A percentile compares a stretch with the other conserved stretches of the same genome.
phyloP scores from a whole-genome alignment of 768 basidiomycete genomes.

The Pleurotus sapidus region DNA sequence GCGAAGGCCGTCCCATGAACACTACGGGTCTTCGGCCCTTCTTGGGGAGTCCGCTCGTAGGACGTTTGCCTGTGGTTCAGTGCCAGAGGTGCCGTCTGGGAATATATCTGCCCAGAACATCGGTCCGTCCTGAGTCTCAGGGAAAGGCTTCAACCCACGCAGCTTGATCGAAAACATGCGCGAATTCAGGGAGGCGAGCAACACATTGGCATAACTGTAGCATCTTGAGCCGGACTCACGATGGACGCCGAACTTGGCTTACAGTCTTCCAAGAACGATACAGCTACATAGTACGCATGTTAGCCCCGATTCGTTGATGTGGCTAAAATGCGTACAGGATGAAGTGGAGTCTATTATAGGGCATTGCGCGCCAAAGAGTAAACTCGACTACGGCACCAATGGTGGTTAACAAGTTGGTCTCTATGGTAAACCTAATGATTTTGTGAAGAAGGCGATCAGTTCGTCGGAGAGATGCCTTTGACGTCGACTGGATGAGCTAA shows the following conservation, averaged over 20 bases:
- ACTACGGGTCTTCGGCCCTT: too few relatives aligned
- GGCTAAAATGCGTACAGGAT: not conserved
- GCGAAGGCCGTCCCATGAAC: too few relatives aligned
- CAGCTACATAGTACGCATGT: not conserved
- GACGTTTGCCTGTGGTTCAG: too few relatives aligned
- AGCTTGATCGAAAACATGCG: not conserved
- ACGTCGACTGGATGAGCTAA: not conserved
- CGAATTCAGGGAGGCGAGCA: conserved; percentile 9
- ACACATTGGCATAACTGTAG: conserved; percentile 8
- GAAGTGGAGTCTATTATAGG: conserved; percentile 9
- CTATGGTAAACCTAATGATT: conserved; percentile 7
- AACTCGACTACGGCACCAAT: conserved; percentile 10
- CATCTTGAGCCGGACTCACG: too few relatives aligned
- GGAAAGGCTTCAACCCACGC: not conserved
- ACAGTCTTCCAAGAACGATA: conserved; percentile 3
- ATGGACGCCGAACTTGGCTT: not conserved
- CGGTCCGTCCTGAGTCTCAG: not conserved
- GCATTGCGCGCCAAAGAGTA: conserved; percentile 8
- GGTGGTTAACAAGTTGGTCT: conserved; percentile 10
- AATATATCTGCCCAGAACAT: not conserved
- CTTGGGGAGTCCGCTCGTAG: too few relatives aligned
- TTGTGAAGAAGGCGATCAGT: not conserved
- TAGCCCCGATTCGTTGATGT: too few relatives aligned
- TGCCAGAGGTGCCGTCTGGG: too few relatives aligned
- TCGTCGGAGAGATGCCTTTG: not conserved